Conservation (phyloP, 306 rosid species). For the Prunus mongolica region DNA sequence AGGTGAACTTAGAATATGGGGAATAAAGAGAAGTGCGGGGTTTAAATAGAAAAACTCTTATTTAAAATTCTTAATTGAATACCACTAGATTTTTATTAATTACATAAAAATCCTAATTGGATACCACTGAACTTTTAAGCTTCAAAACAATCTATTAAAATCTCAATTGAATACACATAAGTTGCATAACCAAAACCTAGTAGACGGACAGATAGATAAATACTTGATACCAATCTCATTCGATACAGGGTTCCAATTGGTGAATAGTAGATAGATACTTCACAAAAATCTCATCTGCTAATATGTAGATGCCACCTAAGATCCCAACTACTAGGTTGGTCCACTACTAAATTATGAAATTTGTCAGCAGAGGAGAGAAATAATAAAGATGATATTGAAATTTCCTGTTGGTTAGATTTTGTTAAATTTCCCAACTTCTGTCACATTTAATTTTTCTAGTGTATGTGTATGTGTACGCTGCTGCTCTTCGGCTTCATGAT, state of each 20-base stretch:
- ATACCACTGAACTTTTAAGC: no score
- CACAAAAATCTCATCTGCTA: background rate
- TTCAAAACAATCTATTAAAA: no score
- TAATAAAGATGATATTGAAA: background rate
- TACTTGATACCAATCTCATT: background rate
- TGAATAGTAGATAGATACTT: background rate
- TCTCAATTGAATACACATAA: background rate
- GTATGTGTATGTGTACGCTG: no score
- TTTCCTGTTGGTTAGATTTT: background rate
- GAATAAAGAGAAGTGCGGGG: no score
- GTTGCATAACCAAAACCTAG: background rate
- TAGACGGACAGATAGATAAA: background rate
- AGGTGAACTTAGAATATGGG: no score
- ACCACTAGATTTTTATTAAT: no score
- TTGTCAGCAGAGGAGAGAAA: background rate
- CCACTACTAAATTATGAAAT: background rate
- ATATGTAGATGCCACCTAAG: background rate
- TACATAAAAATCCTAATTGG: no score
- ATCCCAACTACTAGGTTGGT: background rate
- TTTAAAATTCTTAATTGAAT: no score
- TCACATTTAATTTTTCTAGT: background rate
- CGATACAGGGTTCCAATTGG: background rate
- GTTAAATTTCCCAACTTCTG: background rate
- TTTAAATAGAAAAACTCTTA: no score
- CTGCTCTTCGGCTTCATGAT: no score